Conservation (phyloP, 768 basidiomycete species). For the Porphyrellus cyaneotinctus region DNA sequence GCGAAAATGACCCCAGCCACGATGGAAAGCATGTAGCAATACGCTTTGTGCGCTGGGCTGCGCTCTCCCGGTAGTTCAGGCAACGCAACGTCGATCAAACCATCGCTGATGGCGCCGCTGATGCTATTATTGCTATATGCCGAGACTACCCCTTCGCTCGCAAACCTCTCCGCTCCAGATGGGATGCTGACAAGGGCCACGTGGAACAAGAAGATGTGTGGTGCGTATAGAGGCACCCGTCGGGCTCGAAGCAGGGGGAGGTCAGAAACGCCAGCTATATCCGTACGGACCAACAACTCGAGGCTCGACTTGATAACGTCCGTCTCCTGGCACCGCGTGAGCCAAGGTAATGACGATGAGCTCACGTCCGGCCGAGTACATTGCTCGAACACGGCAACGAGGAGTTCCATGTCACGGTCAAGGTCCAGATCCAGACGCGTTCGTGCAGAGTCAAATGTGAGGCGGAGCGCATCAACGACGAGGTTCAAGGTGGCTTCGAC, state of each 20-base stretch:
- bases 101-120: constrained; percentile 70
- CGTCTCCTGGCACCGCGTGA: constrained; percentile 74
- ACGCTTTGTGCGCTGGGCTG: constrained; percentile 74
- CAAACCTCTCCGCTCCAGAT: constrained; percentile 78
- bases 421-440: constrained; percentile 56
- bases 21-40: constrained; percentile 81
- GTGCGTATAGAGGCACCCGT: constrained; percentile 67
- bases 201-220: constrained; percentile 81
- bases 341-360: constrained; percentile 69
- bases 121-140: constrained; percentile 84
- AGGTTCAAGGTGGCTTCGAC: constrained; percentile 61
- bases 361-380: constrained; percentile 67
- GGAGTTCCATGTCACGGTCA: constrained; percentile 76
- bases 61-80: constrained; percentile 72
- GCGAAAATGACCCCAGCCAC: constrained; percentile 67
- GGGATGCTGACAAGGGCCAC: constrained; percentile 76
- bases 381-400: constrained; percentile 81
- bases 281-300: constrained; percentile 63
- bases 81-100: constrained; percentile 61
- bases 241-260: constrained; percentile 56
- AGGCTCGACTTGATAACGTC: constrained; percentile 74
- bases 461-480: constrained; percentile 61
- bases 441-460: constrained; percentile 63
- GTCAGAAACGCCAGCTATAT: constrained; percentile 68
- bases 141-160: constrained; percentile 73